Conservation (phyloP, 768 basidiomycete species). For the Leucocoprinus leucothites region DNA sequence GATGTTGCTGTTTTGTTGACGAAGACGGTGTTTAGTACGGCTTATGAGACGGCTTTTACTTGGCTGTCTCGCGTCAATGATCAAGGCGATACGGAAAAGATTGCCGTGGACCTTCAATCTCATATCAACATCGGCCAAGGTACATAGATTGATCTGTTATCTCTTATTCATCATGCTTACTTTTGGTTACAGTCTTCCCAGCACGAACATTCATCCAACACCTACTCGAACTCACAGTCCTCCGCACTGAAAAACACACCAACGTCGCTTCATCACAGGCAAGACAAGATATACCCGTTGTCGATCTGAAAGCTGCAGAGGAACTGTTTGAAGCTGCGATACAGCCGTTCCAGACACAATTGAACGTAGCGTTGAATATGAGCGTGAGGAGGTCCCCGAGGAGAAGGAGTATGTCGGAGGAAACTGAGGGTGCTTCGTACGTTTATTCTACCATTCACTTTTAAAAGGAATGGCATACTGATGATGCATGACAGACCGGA, state of each 20-base stretch:
- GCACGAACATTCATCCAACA: slow-evolving; percentile 46
- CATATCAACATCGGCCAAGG: slow-evolving; percentile 45
- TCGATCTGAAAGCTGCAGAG: slow-evolving; percentile 28
- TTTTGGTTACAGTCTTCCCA: slow-evolving; percentile 38
- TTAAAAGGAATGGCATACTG: neutral
- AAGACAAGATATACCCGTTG: slow-evolving; percentile 19
- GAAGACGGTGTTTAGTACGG: slow-evolving; percentile 26
- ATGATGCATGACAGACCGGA: slow-evolving; percentile 6
- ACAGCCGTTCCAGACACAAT: slow-evolving; percentile 30
- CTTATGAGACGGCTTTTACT: slow-evolving; percentile 34
- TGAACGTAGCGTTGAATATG: slow-evolving; percentile 36
- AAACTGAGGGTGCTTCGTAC: slow-evolving; percentile 38
- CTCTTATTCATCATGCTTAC: neutral
- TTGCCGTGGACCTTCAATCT: slow-evolving; percentile 39
- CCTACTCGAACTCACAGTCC: slow-evolving; percentile 38
- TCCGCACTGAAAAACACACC: slow-evolving; percentile 23
- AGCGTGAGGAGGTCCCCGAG: slow-evolving; percentile 44
- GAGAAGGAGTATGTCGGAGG: slow-evolving; percentile 41
- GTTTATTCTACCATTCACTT: slow-evolving; percentile 11
- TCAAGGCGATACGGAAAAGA: slow-evolving; percentile 27
- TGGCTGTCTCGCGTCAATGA: slow-evolving; percentile 35
- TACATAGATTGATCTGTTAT: slow-evolving; percentile 18
- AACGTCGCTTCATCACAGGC: slow-evolving; percentile 3
- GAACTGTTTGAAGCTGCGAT: slow-evolving; percentile 30
- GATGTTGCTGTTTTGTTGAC: slow-evolving; percentile 2